Percentiles rank a stretch among this genome's conserved stretches.
Conservation (phyloP, 75 land plant species). For the Chamaecyparis obtusa region DNA sequence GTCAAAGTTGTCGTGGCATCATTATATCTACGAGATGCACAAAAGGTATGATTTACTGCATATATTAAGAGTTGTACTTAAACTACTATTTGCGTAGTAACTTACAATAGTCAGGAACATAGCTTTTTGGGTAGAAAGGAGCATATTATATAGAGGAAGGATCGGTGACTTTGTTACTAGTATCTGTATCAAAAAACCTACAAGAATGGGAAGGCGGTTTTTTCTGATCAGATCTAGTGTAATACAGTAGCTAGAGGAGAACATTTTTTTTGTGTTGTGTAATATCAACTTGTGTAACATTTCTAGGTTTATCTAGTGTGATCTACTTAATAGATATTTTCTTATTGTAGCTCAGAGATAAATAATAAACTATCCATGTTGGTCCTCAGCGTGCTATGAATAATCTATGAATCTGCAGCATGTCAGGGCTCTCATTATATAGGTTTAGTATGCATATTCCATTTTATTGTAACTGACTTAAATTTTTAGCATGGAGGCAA, state of each 20-base stretch:
- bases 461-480: background rate
- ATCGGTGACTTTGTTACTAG: background rate
- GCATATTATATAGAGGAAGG: background rate
- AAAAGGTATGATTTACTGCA: slow-evolving; percentile 51
- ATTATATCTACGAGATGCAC: slow-evolving; percentile 83
- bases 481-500: background rate
- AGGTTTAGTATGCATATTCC: background rate
- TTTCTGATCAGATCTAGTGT: background rate
- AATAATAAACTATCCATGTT: background rate
- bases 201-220: background rate
- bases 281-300: background rate
- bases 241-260: background rate
- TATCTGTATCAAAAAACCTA: background rate
- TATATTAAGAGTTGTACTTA: background rate
- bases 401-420: background rate
- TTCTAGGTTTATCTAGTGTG: background rate
- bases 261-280: background rate
- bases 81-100: background rate
- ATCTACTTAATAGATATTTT: background rate
- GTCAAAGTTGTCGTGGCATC: slow-evolving; percentile 83
- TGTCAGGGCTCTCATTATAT: background rate
- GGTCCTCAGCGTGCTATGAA: background rate
- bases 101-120: background rate
- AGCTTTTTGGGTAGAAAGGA: background rate
- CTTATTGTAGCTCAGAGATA: background rate